phyloP scores from a whole-genome alignment of 805 yeast species.

The Suhomyces emberorum region DNA sequence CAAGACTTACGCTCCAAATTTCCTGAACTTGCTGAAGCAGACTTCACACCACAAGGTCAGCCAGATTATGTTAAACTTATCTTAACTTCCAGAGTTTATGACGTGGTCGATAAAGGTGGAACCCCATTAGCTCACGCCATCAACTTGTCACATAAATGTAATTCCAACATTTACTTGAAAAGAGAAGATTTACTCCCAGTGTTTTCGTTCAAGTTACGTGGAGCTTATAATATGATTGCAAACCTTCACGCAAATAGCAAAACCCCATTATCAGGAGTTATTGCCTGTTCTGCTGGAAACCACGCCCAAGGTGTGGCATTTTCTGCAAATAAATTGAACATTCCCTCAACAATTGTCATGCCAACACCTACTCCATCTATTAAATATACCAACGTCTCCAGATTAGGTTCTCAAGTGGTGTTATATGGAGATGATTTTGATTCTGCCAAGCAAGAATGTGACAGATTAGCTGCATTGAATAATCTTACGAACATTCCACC shows the following conservation, averaged over 20 bases:
- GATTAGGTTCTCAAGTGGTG: conserved; percentile 93
- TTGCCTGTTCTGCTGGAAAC: conserved; percentile 98
- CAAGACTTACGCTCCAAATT: conserved; percentile 22
- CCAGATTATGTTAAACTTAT: conserved; percentile 95
- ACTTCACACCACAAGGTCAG: conserved; percentile 56
- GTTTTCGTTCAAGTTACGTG: conserved; percentile 92
- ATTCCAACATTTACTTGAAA: conserved; percentile 73
- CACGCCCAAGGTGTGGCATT: conserved; percentile 99
- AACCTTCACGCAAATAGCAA: conserved; percentile 60
- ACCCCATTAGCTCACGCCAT: conserved; percentile 80
- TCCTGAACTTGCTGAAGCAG: conserved; percentile 49
- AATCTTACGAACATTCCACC: conserved; percentile 94
- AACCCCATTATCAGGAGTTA: conserved; percentile 75
- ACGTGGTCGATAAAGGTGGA: conserved; percentile 74
- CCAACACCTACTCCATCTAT: conserved; percentile 96
- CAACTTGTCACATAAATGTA: conserved; percentile 69
- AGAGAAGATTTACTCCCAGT: conserved; percentile 95
- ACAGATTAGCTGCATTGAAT: conserved; percentile 60
- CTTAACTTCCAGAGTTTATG: conserved; percentile 89
- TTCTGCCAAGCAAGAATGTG: conserved; percentile 89
- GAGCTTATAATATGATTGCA: conserved; percentile 97
- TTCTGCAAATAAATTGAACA: conserved; percentile 78
- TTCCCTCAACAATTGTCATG: conserved; percentile 97
- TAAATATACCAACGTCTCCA: conserved; percentile 84
- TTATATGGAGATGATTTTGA: conserved; percentile 93